Conservation (phyloP, 331 rosid genomes). For the Telfairia occidentalis region DNA sequence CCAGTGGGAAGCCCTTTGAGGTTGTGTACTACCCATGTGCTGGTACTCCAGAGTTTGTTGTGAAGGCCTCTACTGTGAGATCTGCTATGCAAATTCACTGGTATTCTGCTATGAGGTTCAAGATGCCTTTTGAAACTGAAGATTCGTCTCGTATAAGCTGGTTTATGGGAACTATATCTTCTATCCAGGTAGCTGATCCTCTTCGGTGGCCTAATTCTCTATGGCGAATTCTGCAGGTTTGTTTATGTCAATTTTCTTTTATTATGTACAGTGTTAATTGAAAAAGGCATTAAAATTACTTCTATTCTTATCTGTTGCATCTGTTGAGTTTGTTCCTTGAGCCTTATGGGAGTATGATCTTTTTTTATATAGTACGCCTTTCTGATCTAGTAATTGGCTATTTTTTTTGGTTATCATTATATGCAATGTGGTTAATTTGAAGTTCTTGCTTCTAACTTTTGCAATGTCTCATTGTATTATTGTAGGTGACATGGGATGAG, state of each 20-base stretch:
- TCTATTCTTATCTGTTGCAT: background rate
- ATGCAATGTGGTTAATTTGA: background rate
- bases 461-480: slow-evolving; percentile 6
- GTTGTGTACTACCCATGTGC: slow-evolving; percentile 76
- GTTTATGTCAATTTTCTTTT: slow-evolving; percentile 1
- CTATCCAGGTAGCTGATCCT: slow-evolving; percentile 56
- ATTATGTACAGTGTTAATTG: background rate
- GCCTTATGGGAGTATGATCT: background rate
- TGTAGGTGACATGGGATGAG: slow-evolving; percentile 89
- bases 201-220: slow-evolving; percentile 81
- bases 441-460: background rate
- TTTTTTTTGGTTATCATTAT: background rate
- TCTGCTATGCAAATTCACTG: slow-evolving; percentile 70
- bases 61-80: slow-evolving; percentile 53
- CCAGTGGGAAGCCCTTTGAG: slow-evolving; percentile 64
- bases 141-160: slow-evolving; percentile 90
- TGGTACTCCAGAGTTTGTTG: slow-evolving; percentile 75
- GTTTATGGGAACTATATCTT: slow-evolving; percentile 96
- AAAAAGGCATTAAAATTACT: background rate
- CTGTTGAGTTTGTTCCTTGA: background rate
- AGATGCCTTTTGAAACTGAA: slow-evolving; percentile 94
- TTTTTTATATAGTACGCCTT: background rate
- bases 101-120: slow-evolving; percentile 85
- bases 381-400: background rate
- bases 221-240: slow-evolving; percentile 84